Percentiles rank a stretch among this genome's conserved stretches.
Evolutionary conservation across 352 stramenopile genomes (phyloP).

Genomic region (Plasmopara halstedii): DNA sequence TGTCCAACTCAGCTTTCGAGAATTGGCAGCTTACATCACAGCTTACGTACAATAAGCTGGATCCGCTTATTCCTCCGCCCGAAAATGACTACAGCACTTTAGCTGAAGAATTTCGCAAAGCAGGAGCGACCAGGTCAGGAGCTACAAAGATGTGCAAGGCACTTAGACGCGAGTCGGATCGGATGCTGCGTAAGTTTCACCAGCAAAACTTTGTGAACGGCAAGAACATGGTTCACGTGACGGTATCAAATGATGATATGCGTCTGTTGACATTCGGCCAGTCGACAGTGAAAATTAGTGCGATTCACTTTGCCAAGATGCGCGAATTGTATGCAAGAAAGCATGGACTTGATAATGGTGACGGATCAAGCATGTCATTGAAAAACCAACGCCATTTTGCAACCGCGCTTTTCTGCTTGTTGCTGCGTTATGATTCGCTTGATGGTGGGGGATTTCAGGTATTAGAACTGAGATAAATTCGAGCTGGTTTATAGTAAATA

Average conservation of each 20-base stretch:
- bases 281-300: slow-evolving; percentile 73
- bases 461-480: not conserved
- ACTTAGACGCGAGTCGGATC: slow-evolving; percentile 44
- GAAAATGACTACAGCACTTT: slow-evolving; percentile 63
- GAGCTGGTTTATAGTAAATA: not conserved
- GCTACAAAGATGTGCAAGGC: slow-evolving; percentile 63
- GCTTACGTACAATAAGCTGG: slow-evolving; percentile 57
- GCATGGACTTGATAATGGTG: slow-evolving; percentile 8
- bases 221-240: slow-evolving; percentile 44
- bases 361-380: slow-evolving; percentile 11
- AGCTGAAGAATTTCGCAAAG: slow-evolving; percentile 65
- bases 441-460: slow-evolving; percentile 91
- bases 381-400: slow-evolving; percentile 45
- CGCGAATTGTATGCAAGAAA: slow-evolving; percentile 67
- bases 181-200: slow-evolving; percentile 40
- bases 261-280: slow-evolving; percentile 55
- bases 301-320: slow-evolving; percentile 82
- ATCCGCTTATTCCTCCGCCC: slow-evolving; percentile 66
- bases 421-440: slow-evolving; percentile 90
- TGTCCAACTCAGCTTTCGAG: slow-evolving; percentile 80
- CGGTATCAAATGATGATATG: slow-evolving; percentile 27
- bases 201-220: slow-evolving; percentile 35
- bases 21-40: slow-evolving; percentile 79
- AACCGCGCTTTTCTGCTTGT: slow-evolving; percentile 77
- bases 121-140: slow-evolving; percentile 48